Percentiles rank a stretch among this genome's conserved stretches.
These are phyloP conservation scores for Hericium coralloides DNA, from an alignment of 768 basidiomycete genomes.

Conservation along the genomic window DNA sequence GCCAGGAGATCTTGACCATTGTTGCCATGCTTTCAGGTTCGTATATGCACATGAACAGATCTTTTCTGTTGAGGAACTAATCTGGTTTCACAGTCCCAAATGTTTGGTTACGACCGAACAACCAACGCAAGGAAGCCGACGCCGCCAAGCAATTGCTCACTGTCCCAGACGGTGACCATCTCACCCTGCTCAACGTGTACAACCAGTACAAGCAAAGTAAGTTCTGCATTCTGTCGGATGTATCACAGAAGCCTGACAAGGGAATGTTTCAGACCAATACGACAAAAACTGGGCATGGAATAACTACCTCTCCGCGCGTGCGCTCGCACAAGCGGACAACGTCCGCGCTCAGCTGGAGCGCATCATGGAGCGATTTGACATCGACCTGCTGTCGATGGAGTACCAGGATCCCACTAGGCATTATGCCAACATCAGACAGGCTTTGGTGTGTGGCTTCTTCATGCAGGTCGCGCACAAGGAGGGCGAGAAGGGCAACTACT, in stretches of 20 bases:
- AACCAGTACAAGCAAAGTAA: conserved; percentile 83
- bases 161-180: conserved; percentile 94
- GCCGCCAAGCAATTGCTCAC: conserved; percentile 81
- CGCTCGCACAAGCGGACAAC: conserved; percentile 87
- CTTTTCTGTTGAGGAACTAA: neutral
- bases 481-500: conserved; percentile 79
- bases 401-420: conserved; percentile 47
- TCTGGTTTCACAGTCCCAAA: conserved; percentile 59
- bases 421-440: conserved; percentile 68
- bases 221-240: conserved; percentile 16
- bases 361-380: conserved; percentile 84
- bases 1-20: conserved; percentile 91
- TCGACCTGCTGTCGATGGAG: conserved; percentile 58
- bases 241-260: neutral
- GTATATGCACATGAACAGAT: conserved; percentile 11
- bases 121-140: conserved; percentile 85
- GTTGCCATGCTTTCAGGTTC: conserved; percentile 93
- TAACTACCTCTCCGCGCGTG: conserved; percentile 77
- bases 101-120: conserved; percentile 88
- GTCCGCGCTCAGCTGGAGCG: conserved; percentile 84
- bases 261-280: conserved; percentile 41
- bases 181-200: conserved; percentile 91
- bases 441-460: conserved; percentile 89
- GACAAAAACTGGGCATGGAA: conserved; percentile 89
- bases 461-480: conserved; percentile 98